Evolutionary conservation across 768 basidiomycete genomes (phyloP).

Genomic region (Leccinum boreale): DNA sequence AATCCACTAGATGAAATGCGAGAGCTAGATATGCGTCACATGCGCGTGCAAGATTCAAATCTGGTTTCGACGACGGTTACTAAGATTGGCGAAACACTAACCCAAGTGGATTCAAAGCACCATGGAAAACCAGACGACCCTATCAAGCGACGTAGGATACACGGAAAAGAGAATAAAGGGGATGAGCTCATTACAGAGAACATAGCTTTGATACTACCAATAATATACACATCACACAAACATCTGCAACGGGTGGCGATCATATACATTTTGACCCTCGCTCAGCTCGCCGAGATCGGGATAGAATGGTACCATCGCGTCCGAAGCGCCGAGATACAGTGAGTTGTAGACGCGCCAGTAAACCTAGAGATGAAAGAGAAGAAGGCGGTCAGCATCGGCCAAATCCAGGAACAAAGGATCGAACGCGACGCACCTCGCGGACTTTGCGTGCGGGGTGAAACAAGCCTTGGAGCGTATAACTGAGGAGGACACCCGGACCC

Average conservation of each 20-base stretch:
- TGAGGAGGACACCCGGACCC: slow-evolving; percentile 88
- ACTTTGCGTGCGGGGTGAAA: slow-evolving; percentile 98
- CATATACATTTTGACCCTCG: slow-evolving; percentile 88
- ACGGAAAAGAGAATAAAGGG: background rate
- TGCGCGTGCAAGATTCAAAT: background rate
- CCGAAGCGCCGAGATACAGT: slow-evolving; percentile 84
- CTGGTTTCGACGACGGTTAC: background rate
- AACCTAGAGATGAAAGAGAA: slow-evolving; percentile 33
- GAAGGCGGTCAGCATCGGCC: background rate
- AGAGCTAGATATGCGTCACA: background rate
- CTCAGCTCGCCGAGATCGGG: slow-evolving; percentile 87
- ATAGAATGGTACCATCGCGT: slow-evolving; percentile 94
- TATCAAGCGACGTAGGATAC: background rate
- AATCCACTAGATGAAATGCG: background rate
- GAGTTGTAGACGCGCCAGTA: slow-evolving; percentile 98
- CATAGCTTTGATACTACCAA: slow-evolving; percentile 4
- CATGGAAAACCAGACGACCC: too few species aligned
- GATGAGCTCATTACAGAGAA: background rate
- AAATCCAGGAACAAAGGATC: background rate
- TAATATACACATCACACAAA: slow-evolving; percentile 55
- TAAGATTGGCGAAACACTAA: background rate
- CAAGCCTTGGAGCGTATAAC: slow-evolving; percentile 90
- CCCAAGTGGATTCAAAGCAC: background rate
- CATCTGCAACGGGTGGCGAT: slow-evolving; percentile 78
- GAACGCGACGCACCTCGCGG: slow-evolving; percentile 66